These are phyloP conservation scores for Nemania sp. DNA, from an alignment of 2,329 filamentous ascomycete species.

Conservation along the genomic window DNA sequence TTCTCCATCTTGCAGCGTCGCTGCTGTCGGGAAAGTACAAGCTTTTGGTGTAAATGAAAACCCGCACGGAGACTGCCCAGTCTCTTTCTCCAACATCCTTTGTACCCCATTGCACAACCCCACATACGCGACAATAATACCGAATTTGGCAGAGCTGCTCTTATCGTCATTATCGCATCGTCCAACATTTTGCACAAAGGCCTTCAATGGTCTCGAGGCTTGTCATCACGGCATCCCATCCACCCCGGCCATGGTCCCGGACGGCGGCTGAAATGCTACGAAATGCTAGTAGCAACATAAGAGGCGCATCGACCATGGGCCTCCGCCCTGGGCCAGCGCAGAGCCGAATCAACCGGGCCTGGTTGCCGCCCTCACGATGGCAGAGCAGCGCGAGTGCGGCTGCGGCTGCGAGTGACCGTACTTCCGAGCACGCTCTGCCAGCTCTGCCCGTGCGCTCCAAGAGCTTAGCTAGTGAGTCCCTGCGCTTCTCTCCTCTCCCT, in stretches of 20 bases:
- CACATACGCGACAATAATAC: no score
- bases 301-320: constrained; percentile 48
- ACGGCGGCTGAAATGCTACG: constrained; percentile 45
- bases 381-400: constrained; percentile 41
- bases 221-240: neutral
- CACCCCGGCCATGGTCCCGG: constrained; percentile 31
- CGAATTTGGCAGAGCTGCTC: neutral
- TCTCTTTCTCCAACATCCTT: no score
- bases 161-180: constrained; percentile 18
- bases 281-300: constrained; percentile 44
- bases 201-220: neutral
- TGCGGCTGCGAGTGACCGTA: neutral
- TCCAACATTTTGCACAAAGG: neutral
- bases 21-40: no score
- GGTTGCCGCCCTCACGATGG: constrained; percentile 47
- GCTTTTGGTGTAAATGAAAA: no score
- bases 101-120: no score
- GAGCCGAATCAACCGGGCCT: constrained; percentile 42
- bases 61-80: no score
- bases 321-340: no score
- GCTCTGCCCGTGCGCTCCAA: constrained; percentile 21
- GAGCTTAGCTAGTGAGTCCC: constrained; percentile 48
- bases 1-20: no score
- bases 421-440: no score
- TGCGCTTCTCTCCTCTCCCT: no score